Evolutionary conservation across 2,329 filamentous ascomycete genomes (phyloP).

Genomic region (Microthyrium microscopicum): DNA sequence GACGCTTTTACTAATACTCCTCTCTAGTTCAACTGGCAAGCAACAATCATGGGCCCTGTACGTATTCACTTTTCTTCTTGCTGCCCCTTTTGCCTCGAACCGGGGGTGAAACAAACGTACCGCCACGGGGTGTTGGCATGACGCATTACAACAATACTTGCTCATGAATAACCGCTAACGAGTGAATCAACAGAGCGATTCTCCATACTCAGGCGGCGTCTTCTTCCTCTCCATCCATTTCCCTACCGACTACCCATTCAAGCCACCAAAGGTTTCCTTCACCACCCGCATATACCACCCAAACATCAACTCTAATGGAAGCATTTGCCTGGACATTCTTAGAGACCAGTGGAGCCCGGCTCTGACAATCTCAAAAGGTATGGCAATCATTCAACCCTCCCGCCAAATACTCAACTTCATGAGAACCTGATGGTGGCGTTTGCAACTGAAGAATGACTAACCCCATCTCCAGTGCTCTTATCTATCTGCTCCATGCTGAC

Average conservation of each 20-base stretch:
- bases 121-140: too few species aligned
- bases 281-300: constrained; percentile 99
- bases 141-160: too few species aligned
- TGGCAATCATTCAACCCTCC: background rate
- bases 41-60: constrained; percentile 99
- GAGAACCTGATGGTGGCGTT: background rate
- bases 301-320: constrained; percentile 99
- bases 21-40: constrained; percentile 95
- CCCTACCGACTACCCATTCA: constrained; percentile 99
- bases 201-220: constrained; percentile 92
- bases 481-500: constrained; percentile 99
- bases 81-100: background rate
- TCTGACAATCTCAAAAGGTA: constrained; percentile 96
- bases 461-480: constrained; percentile 52
- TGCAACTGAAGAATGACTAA: constrained; percentile 11
- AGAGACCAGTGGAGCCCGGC: constrained; percentile 99
- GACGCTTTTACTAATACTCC: constrained; percentile 9
- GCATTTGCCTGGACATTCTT: constrained; percentile 96
- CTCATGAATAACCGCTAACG: constrained; percentile 16
- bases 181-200: constrained; percentile 51
- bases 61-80: too few species aligned
- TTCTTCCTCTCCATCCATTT: constrained; percentile 99
- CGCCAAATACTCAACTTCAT: background rate
- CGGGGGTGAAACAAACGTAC: too few species aligned
- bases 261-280: constrained; percentile 99